Conservation (phyloP, 176 grass and related monocot genomes). For the Aegilops longissima region DNA sequence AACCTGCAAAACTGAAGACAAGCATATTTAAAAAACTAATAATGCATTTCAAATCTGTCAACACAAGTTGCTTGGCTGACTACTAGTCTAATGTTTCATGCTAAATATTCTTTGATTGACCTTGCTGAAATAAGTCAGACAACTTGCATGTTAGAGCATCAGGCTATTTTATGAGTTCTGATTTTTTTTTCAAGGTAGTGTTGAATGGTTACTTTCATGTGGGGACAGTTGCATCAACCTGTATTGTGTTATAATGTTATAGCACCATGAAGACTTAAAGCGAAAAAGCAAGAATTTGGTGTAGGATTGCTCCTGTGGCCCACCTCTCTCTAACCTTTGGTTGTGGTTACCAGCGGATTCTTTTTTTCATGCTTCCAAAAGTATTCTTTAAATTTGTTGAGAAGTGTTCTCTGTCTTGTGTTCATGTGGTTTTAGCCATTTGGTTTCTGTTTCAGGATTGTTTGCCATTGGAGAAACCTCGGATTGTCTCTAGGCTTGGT, state of each 20-base stretch:
- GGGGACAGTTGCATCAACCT: not conserved
- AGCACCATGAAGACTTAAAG: not conserved
- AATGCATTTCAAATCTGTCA: not conserved
- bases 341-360: not conserved
- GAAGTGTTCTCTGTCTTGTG: not conserved
- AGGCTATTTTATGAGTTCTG: not conserved
- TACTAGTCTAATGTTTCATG: not conserved
- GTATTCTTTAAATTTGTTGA: not conserved
- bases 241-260: not conserved
- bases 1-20: not conserved
- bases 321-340: not conserved
- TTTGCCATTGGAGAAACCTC: slow-evolving; percentile 74
- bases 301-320: not conserved
- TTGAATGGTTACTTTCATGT: not conserved
- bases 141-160: not conserved
- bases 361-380: not conserved
- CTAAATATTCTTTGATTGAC: slow-evolving; percentile 20
- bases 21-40: not conserved
- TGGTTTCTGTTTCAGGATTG: slow-evolving; percentile 59
- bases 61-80: not conserved
- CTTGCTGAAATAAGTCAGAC: not conserved
- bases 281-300: not conserved
- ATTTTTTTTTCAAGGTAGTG: not conserved
- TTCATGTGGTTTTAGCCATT: not conserved
- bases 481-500: slow-evolving; percentile 84